Evolutionary conservation across 257 asterid species (phyloP), one percentile per base, ranked within the genome.

Genomic region (Solanum gracilifrons): DNA sequence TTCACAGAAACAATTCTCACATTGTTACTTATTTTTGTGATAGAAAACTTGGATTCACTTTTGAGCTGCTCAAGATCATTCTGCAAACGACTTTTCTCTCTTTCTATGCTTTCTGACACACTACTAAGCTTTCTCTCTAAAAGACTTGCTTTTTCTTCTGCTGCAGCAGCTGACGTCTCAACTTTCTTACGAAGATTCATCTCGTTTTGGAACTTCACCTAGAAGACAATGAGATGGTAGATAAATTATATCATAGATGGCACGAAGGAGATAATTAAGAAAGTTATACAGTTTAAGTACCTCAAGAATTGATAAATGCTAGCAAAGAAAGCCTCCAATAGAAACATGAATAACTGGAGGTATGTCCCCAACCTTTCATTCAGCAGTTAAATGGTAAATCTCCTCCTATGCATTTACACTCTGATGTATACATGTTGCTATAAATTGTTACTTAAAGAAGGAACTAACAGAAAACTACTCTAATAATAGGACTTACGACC

Each of bases 1-100:
- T 12, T 84, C 82, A 66, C 66, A 32, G 18, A 39, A 16, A 15
- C 62, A 75, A 87, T 84, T 89, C 98, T 91, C 35, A 97, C 99
- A 90, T 95, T 96, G 86, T 95, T 95, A 88, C 92, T 92, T 90
- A 94, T 94, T 92, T 92, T 93, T 86, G 97, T 90, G 87, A 93
- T 86, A 35, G 99, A 95, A 82, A 94, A 89, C 91, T 94, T 93
- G 69, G 99, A 93, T 91, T 96, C 99, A 90, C 91, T 96, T 92
- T 91, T 94, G 92, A 95, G 90, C 88, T 93, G 95, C 83, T 69
- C 93, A 90, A 97, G 98, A 85, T 97, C 99, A 92, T 91, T 92
- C 88, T 92, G 95, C 74, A 97, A 95, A 88, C 90, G 95, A 41
- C 23, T 90, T 87, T 92, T 97, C 91, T 94, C 99, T 89, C 97